Percentiles rank a stretch among this genome's conserved stretches.
Conservation (phyloP, 768 basidiomycete species). For the Suillus decipiens region DNA sequence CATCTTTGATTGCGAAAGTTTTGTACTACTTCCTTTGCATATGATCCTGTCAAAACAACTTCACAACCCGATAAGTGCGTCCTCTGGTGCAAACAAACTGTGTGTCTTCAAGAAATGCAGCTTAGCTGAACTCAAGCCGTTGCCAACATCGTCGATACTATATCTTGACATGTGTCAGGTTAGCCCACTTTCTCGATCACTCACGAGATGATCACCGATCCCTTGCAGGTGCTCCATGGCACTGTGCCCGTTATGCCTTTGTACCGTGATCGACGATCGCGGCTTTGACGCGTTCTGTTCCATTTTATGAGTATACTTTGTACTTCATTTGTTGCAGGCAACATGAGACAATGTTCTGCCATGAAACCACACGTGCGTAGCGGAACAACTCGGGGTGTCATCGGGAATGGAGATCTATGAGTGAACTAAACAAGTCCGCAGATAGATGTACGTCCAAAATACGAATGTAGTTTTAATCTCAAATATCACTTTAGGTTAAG, state of each 20-base stretch:
- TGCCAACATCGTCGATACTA: constrained; percentile 45
- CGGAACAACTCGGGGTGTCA: constrained; percentile 8
- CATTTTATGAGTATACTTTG: constrained; percentile 45
- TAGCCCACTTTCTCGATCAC: constrained; percentile 2
- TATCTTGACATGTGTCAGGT: constrained; percentile 46
- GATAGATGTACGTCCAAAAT: constrained; percentile 34
- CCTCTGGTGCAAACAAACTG: constrained; percentile 21
- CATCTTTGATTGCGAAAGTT: constrained; percentile 27
- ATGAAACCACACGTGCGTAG: not conserved
- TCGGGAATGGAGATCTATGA: constrained; percentile 45
- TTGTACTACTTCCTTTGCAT: constrained; percentile 36
- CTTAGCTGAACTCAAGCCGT: not conserved
- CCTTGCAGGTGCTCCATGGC: constrained; percentile 31
- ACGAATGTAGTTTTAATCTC: constrained; percentile 7
- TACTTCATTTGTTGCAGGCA: not conserved
- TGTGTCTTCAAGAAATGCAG: constrained; percentile 9
- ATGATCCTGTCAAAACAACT: constrained; percentile 29
- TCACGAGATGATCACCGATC: constrained; percentile 4
- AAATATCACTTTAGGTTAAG: constrained; percentile 33
- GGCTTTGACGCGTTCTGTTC: constrained; percentile 75
- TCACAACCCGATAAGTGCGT: constrained; percentile 8
- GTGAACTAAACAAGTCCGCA: constrained; percentile 40
- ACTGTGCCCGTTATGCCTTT: constrained; percentile 56
- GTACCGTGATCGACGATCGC: constrained; percentile 58
- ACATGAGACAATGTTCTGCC: not conserved